Evolutionary conservation across 2,329 filamentous ascomycete genomes (phyloP).

Genomic region (Penicillium sp.): DNA sequence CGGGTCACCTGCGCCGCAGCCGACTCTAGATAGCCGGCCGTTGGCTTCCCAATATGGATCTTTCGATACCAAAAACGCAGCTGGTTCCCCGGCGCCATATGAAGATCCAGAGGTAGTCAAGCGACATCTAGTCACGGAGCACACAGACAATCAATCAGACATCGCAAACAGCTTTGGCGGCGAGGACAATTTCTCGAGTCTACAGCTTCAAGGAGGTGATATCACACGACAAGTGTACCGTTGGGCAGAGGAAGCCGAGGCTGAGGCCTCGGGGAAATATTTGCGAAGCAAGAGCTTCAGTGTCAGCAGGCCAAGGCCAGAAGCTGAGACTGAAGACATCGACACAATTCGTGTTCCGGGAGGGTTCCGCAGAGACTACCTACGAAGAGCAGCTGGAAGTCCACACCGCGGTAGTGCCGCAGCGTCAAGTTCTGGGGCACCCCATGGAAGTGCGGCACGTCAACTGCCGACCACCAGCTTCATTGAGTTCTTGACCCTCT

Average conservation of each 20-base stretch:
- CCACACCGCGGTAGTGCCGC: constrained; percentile 49
- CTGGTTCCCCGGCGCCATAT: constrained; percentile 49
- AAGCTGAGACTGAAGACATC: constrained; percentile 78
- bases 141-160: constrained; percentile 32
- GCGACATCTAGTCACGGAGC: constrained; percentile 67
- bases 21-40: constrained; percentile 45
- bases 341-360: constrained; percentile 88
- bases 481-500: constrained; percentile 89
- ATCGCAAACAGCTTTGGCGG: constrained; percentile 42
- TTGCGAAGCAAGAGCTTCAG: constrained; percentile 87
- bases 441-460: constrained; percentile 39
- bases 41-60: constrained; percentile 78
- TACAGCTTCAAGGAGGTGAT: constrained; percentile 89
- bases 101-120: constrained; percentile 91
- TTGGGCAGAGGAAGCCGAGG: constrained; percentile 86
- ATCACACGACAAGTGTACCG: constrained; percentile 93
- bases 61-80: constrained; percentile 61
- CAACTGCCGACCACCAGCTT: constrained; percentile 86
- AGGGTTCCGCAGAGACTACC: constrained; percentile 85
- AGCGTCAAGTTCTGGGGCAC: constrained; percentile 37
- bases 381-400: constrained; percentile 70
- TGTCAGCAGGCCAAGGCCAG: constrained; percentile 69
- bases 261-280: constrained; percentile 54
- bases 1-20: constrained; percentile 55
- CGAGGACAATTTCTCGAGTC: constrained; percentile 85